phyloP scores from a whole-genome alignment of 192 early-diverging fungal species.

The Thamnidium elegans region DNA sequence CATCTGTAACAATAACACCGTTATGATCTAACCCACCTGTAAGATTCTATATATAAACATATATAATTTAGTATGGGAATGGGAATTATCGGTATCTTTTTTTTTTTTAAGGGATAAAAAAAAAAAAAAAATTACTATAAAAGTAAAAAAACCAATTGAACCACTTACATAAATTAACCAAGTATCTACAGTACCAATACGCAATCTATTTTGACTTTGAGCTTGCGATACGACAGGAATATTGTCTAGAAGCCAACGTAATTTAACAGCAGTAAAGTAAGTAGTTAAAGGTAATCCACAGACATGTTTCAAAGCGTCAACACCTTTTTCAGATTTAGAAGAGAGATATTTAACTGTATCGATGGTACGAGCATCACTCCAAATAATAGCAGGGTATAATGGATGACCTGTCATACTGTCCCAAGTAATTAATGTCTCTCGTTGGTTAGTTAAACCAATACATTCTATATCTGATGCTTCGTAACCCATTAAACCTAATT shows the following conservation, averaged over 20 bases:
- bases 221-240: conserved; percentile 66
- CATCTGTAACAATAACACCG: conserved; percentile 82
- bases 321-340: conserved; percentile 38
- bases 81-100: background rate
- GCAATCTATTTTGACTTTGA: conserved; percentile 66
- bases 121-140: background rate
- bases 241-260: conserved; percentile 91
- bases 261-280: conserved; percentile 92
- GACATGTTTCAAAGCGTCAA: conserved; percentile 43
- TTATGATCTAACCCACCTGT: conserved; percentile 64
- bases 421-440: conserved; percentile 92
- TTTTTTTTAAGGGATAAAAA: background rate
- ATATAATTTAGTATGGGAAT: conserved; percentile 13
- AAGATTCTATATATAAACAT: conserved; percentile 56
- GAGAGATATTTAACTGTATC: conserved; percentile 66
- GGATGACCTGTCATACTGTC: conserved; percentile 76
- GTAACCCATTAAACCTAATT: conserved; percentile 61
- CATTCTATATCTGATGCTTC: conserved; percentile 51
- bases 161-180: conserved; percentile 84
- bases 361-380: conserved; percentile 85
- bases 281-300: conserved; percentile 90
- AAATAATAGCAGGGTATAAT: conserved; percentile 85
- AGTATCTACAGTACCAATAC: conserved; percentile 90
- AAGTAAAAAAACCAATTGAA: too few relatives aligned
- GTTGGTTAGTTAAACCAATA: conserved; percentile 93